Percentiles rank a stretch among this genome's conserved stretches.
Evolutionary conservation across 2,329 filamentous ascomycete species (phyloP).

Genomic region (Phyllosticta citribraziliensis): DNA sequence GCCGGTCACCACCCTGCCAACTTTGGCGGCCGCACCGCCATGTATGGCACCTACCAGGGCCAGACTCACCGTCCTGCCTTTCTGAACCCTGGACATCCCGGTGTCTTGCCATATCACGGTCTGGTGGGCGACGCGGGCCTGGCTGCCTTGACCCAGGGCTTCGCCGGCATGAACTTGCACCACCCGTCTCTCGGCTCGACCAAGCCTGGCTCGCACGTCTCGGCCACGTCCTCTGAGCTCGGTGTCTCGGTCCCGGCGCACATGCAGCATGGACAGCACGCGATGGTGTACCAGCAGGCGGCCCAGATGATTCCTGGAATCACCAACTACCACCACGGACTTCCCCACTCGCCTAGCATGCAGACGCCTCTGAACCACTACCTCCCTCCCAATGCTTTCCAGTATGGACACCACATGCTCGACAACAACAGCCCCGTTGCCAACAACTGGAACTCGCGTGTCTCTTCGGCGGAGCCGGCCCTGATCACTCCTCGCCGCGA

Average conservation of each 20-base stretch:
- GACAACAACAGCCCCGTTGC: conserved; percentile 38
- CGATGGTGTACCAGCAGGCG: conserved; percentile 28
- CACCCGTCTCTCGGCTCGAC: conserved; percentile 17
- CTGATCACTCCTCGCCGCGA: conserved; percentile 43
- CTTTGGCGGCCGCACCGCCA: conserved; percentile 6
- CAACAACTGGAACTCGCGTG: conserved; percentile 35
- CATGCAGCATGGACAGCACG: conserved; percentile 24
- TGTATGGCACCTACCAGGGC: conserved; percentile 7
- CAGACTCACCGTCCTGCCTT: conserved; percentile 7
- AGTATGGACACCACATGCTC: conserved; percentile 33
- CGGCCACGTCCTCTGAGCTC: conserved; percentile 26
- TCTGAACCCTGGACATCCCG: conserved; percentile 7
- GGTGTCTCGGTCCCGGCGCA: conserved; percentile 18
- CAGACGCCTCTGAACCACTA: conserved; percentile 36
- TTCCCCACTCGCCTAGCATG: conserved; percentile 30
- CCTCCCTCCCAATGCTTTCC: conserved; percentile 34
- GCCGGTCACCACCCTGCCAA: conserved; percentile 4
- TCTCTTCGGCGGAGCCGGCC: conserved; percentile 38
- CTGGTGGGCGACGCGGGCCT: conserved; percentile 9
- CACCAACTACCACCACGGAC: conserved; percentile 21
- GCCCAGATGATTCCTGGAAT: conserved; percentile 22
- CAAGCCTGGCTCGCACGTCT: conserved; percentile 25
- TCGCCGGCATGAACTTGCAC: conserved; percentile 10
- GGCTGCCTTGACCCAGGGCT: conserved; percentile 10
- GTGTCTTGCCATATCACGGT: conserved; percentile 8